Evolutionary conservation across 257 asterid genomes (phyloP).

Genomic region (Ilex asprella): DNA sequence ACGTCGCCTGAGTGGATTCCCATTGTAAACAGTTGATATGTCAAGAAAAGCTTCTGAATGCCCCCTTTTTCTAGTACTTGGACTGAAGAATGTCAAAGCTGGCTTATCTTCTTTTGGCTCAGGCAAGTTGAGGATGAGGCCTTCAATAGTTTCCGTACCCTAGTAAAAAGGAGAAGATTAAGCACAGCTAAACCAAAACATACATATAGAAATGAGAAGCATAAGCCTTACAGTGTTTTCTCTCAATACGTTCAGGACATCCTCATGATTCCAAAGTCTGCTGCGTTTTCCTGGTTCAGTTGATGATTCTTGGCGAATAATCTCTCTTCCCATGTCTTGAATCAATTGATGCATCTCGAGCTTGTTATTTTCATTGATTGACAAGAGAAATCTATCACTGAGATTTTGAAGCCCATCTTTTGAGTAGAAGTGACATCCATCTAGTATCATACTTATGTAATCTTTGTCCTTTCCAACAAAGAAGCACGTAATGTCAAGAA

Average conservation of each 20-base stretch:
- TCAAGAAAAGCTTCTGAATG: constrained; percentile 1
- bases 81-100: not conserved
- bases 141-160: constrained; percentile 17
- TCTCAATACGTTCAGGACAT: constrained; percentile 6
- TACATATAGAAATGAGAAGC: not conserved
- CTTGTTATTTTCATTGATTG: constrained; percentile 1
- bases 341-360: constrained; percentile 8
- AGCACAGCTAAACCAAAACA: not conserved
- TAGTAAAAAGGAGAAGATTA: constrained; percentile 1
- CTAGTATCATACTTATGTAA: constrained; percentile 2
- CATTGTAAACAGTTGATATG: constrained; percentile 8
- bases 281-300: constrained; percentile 13
- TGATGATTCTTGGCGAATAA: constrained; percentile 17
- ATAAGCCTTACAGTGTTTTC: constrained; percentile 9
- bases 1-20: not conserved
- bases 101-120: not conserved
- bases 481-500: no score
- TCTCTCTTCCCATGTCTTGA: constrained; percentile 1
- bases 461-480: not conserved
- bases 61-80: not conserved
- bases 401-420: constrained; percentile 7
- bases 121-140: constrained; percentile 9
- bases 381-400: constrained; percentile 5
- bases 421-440: not conserved
- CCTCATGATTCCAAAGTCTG: constrained; percentile 12